These are phyloP conservation scores for Clonostachys rosea DNA, from an alignment of 2,329 filamentous ascomycete genomes.

Conservation along the genomic window DNA sequence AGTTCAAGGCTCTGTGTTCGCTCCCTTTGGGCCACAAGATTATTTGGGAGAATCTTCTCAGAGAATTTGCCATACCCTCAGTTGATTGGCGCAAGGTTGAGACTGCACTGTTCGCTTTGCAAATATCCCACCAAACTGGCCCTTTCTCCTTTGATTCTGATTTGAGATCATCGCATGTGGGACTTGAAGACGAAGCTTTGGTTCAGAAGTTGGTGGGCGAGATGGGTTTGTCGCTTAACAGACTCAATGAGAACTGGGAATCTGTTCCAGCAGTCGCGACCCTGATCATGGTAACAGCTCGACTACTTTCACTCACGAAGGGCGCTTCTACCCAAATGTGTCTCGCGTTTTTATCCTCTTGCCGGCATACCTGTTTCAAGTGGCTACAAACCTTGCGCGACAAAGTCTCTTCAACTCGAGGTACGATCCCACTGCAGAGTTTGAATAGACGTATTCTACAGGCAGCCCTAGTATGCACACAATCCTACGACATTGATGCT, in stretches of 20 bases:
- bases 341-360: no score
- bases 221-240: constrained; percentile 17
- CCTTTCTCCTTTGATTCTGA: constrained; percentile 20
- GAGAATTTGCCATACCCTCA: constrained; percentile 38
- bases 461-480: no score
- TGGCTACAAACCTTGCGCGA: no score
- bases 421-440: no score
- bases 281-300: no score
- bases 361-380: no score
- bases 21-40: constrained; percentile 40
- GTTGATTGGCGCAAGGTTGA: constrained; percentile 47
- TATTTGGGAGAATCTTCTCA: constrained; percentile 52
- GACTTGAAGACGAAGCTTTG: constrained; percentile 32
- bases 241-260: not conserved
- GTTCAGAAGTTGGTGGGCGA: constrained; percentile 18
- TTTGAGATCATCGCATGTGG: constrained; percentile 4
- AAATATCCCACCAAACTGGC: constrained; percentile 44
- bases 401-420: no score
- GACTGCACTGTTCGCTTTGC: constrained; percentile 39
- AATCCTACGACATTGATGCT: no score
- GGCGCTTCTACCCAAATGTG: no score
- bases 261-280: not conserved
- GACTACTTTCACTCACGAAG: no score
- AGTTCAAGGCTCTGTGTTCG: constrained; percentile 46
- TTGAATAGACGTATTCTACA: no score